A percentile compares a stretch with the other conserved stretches of the same genome.
These are phyloP conservation scores for Ploettnerulaceae sp. DNA, from an alignment of 2,329 filamentous ascomycete species.

Conservation along the genomic window DNA sequence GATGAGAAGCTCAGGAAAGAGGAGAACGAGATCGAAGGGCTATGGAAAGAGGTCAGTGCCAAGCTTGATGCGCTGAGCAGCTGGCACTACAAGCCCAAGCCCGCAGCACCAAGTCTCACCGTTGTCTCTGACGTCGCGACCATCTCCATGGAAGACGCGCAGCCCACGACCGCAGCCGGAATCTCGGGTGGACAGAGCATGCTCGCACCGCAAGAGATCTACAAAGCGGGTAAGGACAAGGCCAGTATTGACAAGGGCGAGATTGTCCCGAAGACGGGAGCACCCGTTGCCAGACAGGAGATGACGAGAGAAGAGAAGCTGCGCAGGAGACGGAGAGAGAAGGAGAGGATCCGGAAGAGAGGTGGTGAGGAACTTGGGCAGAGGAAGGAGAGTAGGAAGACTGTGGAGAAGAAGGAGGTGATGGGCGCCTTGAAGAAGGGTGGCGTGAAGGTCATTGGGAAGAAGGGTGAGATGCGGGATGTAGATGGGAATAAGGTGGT, in stretches of 20 bases:
- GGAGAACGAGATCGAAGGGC: slow-evolving; percentile 72
- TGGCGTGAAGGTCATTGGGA: slow-evolving; percentile 86
- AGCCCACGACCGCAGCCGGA: slow-evolving; percentile 75
- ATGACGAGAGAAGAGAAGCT: slow-evolving; percentile 83
- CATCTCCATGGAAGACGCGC: slow-evolving; percentile 90
- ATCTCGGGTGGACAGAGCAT: slow-evolving; percentile 64
- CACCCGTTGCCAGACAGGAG: slow-evolving; percentile 76
- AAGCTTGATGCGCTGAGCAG: slow-evolving; percentile 86
- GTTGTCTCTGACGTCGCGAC: slow-evolving; percentile 89
- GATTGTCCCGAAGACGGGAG: slow-evolving; percentile 70
- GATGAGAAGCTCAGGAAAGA: slow-evolving; percentile 80
- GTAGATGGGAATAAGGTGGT: slow-evolving; percentile 74
- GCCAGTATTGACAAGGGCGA: slow-evolving; percentile 56
- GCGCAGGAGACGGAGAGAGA: slow-evolving; percentile 70
- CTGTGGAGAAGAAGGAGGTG: slow-evolving; percentile 47
- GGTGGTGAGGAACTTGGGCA: slow-evolving; percentile 45
- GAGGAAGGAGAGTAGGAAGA: slow-evolving; percentile 54
- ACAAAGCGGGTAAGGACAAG: slow-evolving; percentile 68
- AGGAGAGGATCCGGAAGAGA: slow-evolving; percentile 76
- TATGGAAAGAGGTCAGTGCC: slow-evolving; percentile 77
- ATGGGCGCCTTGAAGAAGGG: slow-evolving; percentile 65
- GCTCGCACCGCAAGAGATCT: slow-evolving; percentile 92
- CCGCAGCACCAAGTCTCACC: slow-evolving; percentile 72
- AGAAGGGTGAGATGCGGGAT: slow-evolving; percentile 79
- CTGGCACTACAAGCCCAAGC: slow-evolving; percentile 93